Percentiles rank a stretch among this genome's conserved stretches.
Conservation (phyloP, 352 stramenopile species). For the Globisporangium heterothallicum region DNA sequence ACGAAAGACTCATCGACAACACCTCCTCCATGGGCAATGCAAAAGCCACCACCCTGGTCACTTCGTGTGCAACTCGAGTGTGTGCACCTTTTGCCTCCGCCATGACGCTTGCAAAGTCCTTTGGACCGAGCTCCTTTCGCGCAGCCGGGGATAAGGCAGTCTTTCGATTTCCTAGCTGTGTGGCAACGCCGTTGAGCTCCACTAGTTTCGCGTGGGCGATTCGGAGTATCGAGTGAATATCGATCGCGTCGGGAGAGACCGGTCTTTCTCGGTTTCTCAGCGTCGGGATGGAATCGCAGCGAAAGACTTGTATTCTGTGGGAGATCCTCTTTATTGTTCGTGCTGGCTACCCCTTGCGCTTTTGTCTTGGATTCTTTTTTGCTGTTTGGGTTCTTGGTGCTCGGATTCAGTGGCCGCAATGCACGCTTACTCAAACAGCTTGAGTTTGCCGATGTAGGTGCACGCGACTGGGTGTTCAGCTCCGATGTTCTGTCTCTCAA, state of each 20-base stretch:
- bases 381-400: neutral
- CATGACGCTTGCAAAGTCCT: conserved; percentile 83
- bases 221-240: conserved; percentile 29
- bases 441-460: neutral
- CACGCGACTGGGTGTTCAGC: neutral
- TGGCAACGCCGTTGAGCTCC: conserved; percentile 19
- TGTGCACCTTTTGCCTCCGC: conserved; percentile 75
- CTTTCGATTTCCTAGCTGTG: conserved; percentile 57
- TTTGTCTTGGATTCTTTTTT: neutral
- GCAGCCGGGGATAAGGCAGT: conserved; percentile 64
- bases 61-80: conserved; percentile 48
- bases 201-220: neutral
- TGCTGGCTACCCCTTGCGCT: neutral
- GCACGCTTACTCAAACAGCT: neutral
- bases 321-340: neutral
- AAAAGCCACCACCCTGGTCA: conserved; percentile 82
- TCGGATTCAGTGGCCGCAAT: neutral
- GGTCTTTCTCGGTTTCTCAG: neutral
- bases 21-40: conserved; percentile 78
- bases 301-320: neutral
- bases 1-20: neutral
- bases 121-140: conserved; percentile 70
- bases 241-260: conserved; percentile 17
- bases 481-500: conserved; percentile 4
- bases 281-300: neutral